Evolutionary conservation across 441 rosid genomes (phyloP), one percentile per base, ranked within the genome.

Genomic region (Euphorbia corollata): DNA sequence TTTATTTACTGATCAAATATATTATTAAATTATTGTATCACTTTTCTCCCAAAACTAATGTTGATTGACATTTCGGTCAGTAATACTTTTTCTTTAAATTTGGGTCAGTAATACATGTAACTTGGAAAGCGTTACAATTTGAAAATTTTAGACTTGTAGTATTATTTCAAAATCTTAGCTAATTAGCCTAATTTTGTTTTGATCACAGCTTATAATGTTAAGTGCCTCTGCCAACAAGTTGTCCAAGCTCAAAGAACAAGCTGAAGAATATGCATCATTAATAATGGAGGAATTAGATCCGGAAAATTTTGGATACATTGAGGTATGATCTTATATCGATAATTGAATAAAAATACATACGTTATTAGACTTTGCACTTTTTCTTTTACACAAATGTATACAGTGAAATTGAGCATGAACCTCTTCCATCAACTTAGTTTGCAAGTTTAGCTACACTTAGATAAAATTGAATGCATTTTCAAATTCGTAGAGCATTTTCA

Each of bases 261-360:
- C 98, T 20, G 90, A 85, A 79, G 98, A 88, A 71, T 94, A 94
- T 63, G 97, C 99, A 43, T 80, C 91, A n/a, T 77, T 94, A 50
- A 94, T 94, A 57, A 94, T 94, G 99, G 99, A 94, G 79, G 99
- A 94, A 66, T 77, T 94, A 34, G 99, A 94, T 76, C 98, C 99
- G 0, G 99, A 94, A 81, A 85, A 85, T 71, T 72, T 89, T 32
- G 97, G 99, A 51, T 94, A 88, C 68, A 94, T 94, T 56, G 99
- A 94, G 99, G 99, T 91, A 81, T 64, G 38, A 0, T 13, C 7
- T 32, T 18, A 47, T 43, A 32, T 27, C 15, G 11, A 54, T 20
- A 20, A 41, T 41, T 41, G 2, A 5, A 38, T 59, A 38, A 8
- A 38, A 38, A 2, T 38, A 38, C 9, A 38, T 38, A 38, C 5